Base-by-base conservation (phyloP, 116 monocot genomes). In the Cymodocea nodosa region DNA sequence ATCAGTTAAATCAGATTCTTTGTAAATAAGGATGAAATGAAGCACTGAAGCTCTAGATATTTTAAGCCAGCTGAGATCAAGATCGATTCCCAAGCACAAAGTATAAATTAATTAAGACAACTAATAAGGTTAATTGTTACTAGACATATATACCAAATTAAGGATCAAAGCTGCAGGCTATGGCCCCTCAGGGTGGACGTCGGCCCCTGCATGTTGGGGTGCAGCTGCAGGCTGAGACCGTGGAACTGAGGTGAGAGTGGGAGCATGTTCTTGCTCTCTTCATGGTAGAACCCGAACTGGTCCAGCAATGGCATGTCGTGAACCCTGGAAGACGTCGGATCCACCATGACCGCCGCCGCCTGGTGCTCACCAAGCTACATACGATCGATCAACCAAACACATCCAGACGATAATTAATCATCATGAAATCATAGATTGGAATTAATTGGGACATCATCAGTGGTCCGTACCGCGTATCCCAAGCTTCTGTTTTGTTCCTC, bases 401-500 rank as follows among this genome's bases (percentile, higher is more conserved):
- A n/a, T n/a, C n/a, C n/a, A n/a, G n/a, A n/a, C n/a, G n/a, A n/a
- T 30, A 30, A 30, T 30, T 30, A 30, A 30, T 30, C 30, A 30
- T 30, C 30, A 3, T 30, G 30, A 30, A n/a, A n/a, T n/a, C n/a
- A n/a, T n/a, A n/a, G n/a, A n/a, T n/a, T 30, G 30, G 30, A 3
- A 30, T 30, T 30, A 3, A 30, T 30, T 30, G 30, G 30, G 30
- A 3, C 30, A 30, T 30, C 30, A 30, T 20, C 49, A 60, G 2
- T 19, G 19, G 4, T 18, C 12, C 44, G 18, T 56, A 73, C 73
- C 24, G 40, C 50, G 16, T 73, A 57, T 50, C 56, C 22, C 20
- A 62, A 51, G 10, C 66, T 65, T 17, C 50, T 59, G 73, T 73
- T 73, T 50, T 73, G 48, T 2, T 59, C 65, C 57, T 73, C 73